Base-by-base conservation (phyloP, 2,329 filamentous ascomycete genomes). In the Cladosporium colombiae region DNA sequence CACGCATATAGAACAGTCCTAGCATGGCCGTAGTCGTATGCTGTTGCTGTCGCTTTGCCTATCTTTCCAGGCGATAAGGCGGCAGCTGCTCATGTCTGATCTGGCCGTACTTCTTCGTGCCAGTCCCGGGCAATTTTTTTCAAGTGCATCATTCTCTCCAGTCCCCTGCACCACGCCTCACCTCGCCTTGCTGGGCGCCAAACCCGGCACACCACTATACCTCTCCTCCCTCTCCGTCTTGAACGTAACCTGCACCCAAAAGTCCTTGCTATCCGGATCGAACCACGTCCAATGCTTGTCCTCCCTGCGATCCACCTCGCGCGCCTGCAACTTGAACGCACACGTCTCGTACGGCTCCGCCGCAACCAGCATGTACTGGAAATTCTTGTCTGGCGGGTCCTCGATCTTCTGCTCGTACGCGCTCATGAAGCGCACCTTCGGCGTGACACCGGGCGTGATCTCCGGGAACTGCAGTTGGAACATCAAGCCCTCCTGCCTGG, bases 331-430 rank as follows among this genome's bases (percentile, higher is more conserved):
- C 84, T 99, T 99, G 79, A 99, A 98, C 5, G 88, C 92, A 78
- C 94, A 96, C 2, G 93, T 98, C 86, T 99, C 94, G 81, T 99
- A 99, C 13, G 95, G 95, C 82, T 99, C 95, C 13, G 94, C 95
- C 0, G 95, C 94, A 13, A 99, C 91, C 61, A 98, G 84, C 71
- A 99, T 83, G 77, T 98, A 99, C 84, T 99, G 95, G 76, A 90
- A 98, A 72, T 89, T 89, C 81, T 95, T 93, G 79, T 99, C 94
- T 13, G 93, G 92, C 68, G 87, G 88, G 70, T 97, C 92, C 79
- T 99, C 95, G 62, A 97, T 84, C 78, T 91, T 93, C 85, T 99
- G 95, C 80, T 96, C 92, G 77, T 93, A 99, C 16, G 95, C 94
- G 77, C 92, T 96, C 93, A 98, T 98, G 79, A 99, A 96, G 70